Evolutionary conservation across 2,329 filamentous ascomycete genomes (phyloP), one percentile per base, ranked within the genome.

Genomic region (Trichoderma oligosporum): DNA sequence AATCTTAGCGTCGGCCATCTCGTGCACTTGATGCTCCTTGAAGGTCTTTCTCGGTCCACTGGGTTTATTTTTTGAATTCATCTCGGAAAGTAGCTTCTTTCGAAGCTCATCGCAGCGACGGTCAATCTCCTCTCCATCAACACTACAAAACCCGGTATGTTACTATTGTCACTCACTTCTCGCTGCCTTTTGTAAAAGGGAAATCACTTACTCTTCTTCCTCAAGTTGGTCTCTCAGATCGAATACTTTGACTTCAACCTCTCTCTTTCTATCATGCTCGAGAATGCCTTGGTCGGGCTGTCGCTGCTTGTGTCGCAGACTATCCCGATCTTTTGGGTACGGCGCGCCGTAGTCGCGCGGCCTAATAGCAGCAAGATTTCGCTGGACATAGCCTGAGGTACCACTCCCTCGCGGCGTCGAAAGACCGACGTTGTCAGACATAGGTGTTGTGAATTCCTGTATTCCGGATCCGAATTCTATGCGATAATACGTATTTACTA

Each of bases 391-490:
- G 70, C 94, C 94, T 1, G 93, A 97, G 57, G 94, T 99, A 46
- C 94, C 94, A 70, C 89, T 96, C 64, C 94, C 94, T 68, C 94
- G 87, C 3, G 94, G 94, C 4, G 94, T 99, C 57, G 88, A 86
- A 67, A 99, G 90, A 58, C 94, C 95, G 68, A 99, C 94, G 77
- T 99, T 99, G 64, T 94, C 91, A 60, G 92, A 94, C 94, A 97
- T 97, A 7, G 4, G 14, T 22, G 35, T 4, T 46, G 22, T 18
- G n/a, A 29, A 35, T n/a, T n/a, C 18, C 24, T 20, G 18, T 20
- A 18, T 5, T 39, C 18, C n/a, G n/a, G n/a, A n/a, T 18, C n/a
- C 18, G 31, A 8, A 5, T 16, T 7, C n/a, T 14, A 24, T 47
- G n/a, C 31, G 44, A 16, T 16, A 16, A 16, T 6, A 36, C n/a